Base-by-base conservation (phyloP, 768 basidiomycete species). In the Lactarius hengduanensis region DNA sequence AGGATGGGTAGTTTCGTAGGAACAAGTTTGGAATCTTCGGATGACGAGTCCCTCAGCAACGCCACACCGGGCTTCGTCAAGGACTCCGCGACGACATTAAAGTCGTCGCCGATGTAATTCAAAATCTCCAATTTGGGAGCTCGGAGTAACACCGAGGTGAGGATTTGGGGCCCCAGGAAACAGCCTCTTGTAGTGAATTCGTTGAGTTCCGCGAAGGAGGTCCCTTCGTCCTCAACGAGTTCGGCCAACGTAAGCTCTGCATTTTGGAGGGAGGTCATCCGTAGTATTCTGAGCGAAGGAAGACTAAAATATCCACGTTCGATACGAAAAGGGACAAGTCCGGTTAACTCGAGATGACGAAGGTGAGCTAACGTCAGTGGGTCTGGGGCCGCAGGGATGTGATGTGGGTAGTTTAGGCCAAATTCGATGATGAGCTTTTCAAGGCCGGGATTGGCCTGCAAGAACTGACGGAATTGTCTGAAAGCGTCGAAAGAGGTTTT, bases 361-460 rank as follows among this genome's bases (percentile, higher is more conserved):
- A 70, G 69, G 28, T 62, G 60, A 26, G 53, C 15, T 43, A 65
- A 56, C 22, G 61, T 70, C 30, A 69, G 38, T 20, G 61, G 26
- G 4, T 56, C 43, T 13, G 56, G 34, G 34, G 7, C 5, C 32
- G 38, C 43, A 43, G 10, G 4, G 11, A 10, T 7, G 4, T 28
- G 30, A 22, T 40, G 38, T 15, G 13, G 13, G 38, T 40, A 10
- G 38, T 15, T 15, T n/a, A 30, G 15, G 18, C 28, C 15, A 2
- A 57, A 11, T 50, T 62, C 26, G 28, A 69, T 4, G 36, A 65
- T 53, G n/a, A 77, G 55, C 30, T 45, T 64, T 55, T 71, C 68
- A 16, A 77, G 66, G 3, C 59, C 30, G 18, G 63, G 65, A 57
- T 75, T 74, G 18, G 53, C 56, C 28, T 68, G 68, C 20, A 77